Evolutionary conservation across 257 asterid species (phyloP).

Genomic region (Primulina eburnea): DNA sequence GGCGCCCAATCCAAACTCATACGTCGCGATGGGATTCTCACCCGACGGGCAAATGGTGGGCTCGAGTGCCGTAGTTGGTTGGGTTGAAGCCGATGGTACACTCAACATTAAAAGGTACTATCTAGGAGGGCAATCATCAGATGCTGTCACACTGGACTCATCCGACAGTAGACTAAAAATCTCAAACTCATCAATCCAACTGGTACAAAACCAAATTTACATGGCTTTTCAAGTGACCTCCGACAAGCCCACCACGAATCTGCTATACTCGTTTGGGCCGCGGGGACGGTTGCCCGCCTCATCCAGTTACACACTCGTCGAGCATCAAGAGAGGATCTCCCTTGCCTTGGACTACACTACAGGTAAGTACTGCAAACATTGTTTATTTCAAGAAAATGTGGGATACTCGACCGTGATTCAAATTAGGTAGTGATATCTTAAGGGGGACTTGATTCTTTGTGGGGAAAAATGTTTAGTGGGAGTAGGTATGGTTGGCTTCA

Average conservation of each 20-base stretch:
- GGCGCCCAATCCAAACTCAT: conserved; percentile 57
- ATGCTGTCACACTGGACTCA: conserved; percentile 34
- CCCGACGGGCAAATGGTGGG: conserved; percentile 70
- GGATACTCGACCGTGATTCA: neutral
- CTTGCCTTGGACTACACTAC: conserved; percentile 56
- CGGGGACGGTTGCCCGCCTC: conserved; percentile 35
- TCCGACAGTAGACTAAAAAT: conserved; percentile 37
- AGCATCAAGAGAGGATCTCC: conserved; percentile 44
- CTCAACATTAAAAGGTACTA: conserved; percentile 37
- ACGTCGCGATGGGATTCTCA: conserved; percentile 69
- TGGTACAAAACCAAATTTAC: conserved; percentile 40
- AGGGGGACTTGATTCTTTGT: too few species aligned
- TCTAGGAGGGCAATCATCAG: conserved; percentile 52
- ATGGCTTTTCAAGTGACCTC: conserved; percentile 54
- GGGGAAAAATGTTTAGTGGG: neutral
- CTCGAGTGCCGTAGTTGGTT: conserved; percentile 68
- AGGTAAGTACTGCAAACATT: conserved; percentile 41
- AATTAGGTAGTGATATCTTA: too few species aligned
- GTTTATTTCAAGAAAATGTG: too few species aligned
- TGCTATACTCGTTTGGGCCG: conserved; percentile 69
- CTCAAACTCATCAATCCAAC: conserved; percentile 37
- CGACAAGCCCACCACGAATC: conserved; percentile 38
- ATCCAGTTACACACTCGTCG: conserved; percentile 30
- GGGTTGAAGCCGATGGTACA: conserved; percentile 38
- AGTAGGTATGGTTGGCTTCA: neutral